These are phyloP conservation scores for Mortierella sp. DNA, from an alignment of 371 early-diverging fungal genomes.

Conservation along the genomic window DNA sequence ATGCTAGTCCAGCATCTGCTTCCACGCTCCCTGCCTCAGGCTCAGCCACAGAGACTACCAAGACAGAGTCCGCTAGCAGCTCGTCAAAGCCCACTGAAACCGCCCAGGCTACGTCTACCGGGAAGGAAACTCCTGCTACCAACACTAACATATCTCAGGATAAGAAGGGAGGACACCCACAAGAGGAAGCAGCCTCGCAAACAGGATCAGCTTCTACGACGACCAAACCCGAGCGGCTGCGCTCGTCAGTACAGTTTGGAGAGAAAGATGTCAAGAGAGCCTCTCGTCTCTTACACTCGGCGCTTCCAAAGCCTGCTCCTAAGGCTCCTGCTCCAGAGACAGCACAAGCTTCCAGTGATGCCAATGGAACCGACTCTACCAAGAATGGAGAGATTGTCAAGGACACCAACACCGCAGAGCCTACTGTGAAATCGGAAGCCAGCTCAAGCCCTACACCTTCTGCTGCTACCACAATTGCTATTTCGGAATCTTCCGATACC, in stretches of 20 bases:
- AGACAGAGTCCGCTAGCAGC: constrained; percentile 4
- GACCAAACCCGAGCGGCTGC: constrained; percentile 25
- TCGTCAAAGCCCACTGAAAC: background rate
- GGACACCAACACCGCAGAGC: background rate
- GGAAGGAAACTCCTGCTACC: background rate
- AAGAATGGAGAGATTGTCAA: background rate
- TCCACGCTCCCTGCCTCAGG: constrained; percentile 1
- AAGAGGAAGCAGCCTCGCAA: constrained; percentile 14
- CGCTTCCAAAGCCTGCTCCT: constrained; percentile 39
- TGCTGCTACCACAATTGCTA: too few relatives aligned
- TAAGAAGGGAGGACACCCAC: constrained; percentile 2
- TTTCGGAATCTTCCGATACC: too few relatives aligned
- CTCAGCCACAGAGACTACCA: constrained; percentile 5
- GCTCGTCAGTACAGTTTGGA: constrained; percentile 45
- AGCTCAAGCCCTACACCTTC: too few relatives aligned
- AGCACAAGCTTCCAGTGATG: background rate
- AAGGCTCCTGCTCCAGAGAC: constrained; percentile 14
- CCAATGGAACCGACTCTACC: constrained; percentile 1
- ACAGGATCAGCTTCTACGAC: constrained; percentile 5
- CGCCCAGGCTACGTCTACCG: constrained; percentile 3
- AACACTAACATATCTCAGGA: too few relatives aligned
- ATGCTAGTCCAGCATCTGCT: background rate
- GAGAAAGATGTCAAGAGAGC: constrained; percentile 52
- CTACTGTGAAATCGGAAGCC: constrained; percentile 9
- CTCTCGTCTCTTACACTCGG: constrained; percentile 43